These are phyloP conservation scores for Crithidia expoeki DNA, from an alignment of 208 protist species.

Conservation along the genomic window DNA sequence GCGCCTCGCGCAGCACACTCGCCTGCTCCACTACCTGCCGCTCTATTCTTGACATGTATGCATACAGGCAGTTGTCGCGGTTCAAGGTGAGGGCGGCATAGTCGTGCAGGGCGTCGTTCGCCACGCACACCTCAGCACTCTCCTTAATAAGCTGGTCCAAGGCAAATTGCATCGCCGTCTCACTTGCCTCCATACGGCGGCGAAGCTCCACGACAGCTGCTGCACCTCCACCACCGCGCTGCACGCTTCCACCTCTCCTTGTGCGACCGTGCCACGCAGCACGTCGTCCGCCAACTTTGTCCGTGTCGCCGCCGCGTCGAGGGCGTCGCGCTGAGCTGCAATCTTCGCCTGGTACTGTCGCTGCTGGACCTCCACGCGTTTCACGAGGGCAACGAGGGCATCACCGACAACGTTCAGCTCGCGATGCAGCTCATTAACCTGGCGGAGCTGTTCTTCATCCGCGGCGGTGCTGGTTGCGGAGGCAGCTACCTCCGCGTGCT, in stretches of 20 bases:
- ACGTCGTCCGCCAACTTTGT: conserved; percentile 73
- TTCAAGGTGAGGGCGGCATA: conserved; percentile 40
- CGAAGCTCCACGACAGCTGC: conserved; percentile 60
- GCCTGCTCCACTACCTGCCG: conserved; percentile 58
- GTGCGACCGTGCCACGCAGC: conserved; percentile 39
- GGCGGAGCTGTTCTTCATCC: conserved; percentile 14
- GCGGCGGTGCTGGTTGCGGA: neutral
- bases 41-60: conserved; percentile 58
- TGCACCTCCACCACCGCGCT: conserved; percentile 40
- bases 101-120: conserved; percentile 52
- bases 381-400: conserved; percentile 43
- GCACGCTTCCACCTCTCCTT: conserved; percentile 43
- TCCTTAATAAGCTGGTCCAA: conserved; percentile 50
- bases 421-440: conserved; percentile 16
- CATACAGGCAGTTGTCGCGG: conserved; percentile 47
- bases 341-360: conserved; percentile 37
- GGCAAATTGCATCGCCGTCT: conserved; percentile 43
- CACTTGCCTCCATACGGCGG: conserved; percentile 56
- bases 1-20: conserved; percentile 61
- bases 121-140: conserved; percentile 56
- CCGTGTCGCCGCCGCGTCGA: conserved; percentile 61
- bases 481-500: no score
- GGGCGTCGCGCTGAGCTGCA: conserved; percentile 43
- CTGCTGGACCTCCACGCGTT: conserved; percentile 40
- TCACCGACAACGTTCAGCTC: conserved; percentile 31